These are phyloP conservation scores for Chloranthus sessilifolius DNA, from an alignment of 164 flowering plant genomes.

Conservation along the genomic window DNA sequence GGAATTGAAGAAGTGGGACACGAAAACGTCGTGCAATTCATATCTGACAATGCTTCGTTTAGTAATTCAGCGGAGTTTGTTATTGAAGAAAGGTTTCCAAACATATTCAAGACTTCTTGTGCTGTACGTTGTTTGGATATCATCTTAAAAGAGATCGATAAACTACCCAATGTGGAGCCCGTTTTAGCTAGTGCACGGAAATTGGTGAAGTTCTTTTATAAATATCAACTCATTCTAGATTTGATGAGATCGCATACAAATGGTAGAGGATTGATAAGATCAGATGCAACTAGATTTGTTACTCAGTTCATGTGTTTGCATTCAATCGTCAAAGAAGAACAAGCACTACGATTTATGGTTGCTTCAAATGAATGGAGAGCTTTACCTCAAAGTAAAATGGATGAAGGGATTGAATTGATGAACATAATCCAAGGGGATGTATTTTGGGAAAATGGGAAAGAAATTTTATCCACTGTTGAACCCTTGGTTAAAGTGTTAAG, in stretches of 20 bases:
- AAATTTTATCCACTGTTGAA: not conserved
- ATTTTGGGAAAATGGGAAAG: not conserved
- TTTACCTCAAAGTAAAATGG: not conserved
- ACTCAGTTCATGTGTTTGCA: conserved; percentile 1
- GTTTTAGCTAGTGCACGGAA: not conserved
- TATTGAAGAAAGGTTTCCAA: not conserved
- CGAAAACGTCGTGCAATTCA: conserved; percentile 5
- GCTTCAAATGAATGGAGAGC: not conserved
- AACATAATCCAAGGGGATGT: too few relatives aligned
- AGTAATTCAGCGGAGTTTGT: not conserved
- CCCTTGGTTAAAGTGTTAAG: conserved; percentile 3
- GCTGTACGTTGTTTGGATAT: not conserved
- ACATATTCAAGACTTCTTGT: conserved; percentile 3
- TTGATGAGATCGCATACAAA: conserved; percentile 1
- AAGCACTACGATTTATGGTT: not conserved
- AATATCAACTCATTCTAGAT: not conserved
- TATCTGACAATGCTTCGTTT: not conserved
- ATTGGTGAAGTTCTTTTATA: not conserved
- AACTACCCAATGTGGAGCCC: not conserved
- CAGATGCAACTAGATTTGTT: not conserved
- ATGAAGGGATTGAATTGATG: not conserved
- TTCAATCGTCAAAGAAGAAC: not conserved
- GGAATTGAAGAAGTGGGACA: not conserved
- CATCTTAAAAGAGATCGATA: conserved; percentile 2
- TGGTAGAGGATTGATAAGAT: not conserved